These are phyloP conservation scores for Chlorociboria aeruginascens DNA, from an alignment of 495 filamentous ascomycete genomes.

Conservation along the genomic window DNA sequence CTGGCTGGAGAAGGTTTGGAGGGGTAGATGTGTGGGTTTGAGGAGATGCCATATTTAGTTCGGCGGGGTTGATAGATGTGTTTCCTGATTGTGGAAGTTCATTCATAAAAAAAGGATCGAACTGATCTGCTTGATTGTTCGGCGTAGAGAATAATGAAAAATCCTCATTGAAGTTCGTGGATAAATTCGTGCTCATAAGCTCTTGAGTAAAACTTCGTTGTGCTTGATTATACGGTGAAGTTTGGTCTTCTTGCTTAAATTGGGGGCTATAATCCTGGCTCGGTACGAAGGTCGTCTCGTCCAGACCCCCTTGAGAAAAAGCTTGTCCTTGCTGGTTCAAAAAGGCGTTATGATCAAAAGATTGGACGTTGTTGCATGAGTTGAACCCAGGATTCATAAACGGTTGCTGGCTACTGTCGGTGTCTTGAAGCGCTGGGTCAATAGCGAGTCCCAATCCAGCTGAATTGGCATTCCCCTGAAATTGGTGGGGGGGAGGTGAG, in stretches of 20 bases:
- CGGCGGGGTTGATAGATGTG: slow-evolving; percentile 46
- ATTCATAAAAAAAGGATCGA: slow-evolving; percentile 36
- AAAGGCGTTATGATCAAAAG: slow-evolving; percentile 3
- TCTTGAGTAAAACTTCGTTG: slow-evolving; percentile 20
- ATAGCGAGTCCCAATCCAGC: slow-evolving; percentile 16
- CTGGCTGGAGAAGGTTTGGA: slow-evolving; percentile 56
- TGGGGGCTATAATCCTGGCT: slow-evolving; percentile 15
- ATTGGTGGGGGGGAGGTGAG: slow-evolving; percentile 13
- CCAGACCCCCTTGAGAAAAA: slow-evolving; percentile 11
- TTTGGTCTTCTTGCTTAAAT: slow-evolving; percentile 15
- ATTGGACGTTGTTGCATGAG: slow-evolving; percentile 1
- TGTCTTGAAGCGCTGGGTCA: slow-evolving; percentile 6
- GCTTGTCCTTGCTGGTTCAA: slow-evolving; percentile 13
- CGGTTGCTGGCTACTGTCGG: slow-evolving; percentile 9
- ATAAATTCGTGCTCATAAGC: slow-evolving; percentile 19
- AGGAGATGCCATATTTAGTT: slow-evolving; percentile 57
- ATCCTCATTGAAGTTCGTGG: slow-evolving; percentile 34
- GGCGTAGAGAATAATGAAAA: slow-evolving; percentile 40
- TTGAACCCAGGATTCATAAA: slow-evolving; percentile 11
- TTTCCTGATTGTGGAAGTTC: slow-evolving; percentile 30
- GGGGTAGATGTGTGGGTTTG: slow-evolving; percentile 52
- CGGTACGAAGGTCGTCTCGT: slow-evolving; percentile 4
- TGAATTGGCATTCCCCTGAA: slow-evolving; percentile 12
- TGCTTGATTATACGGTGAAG: slow-evolving; percentile 7
- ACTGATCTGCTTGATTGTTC: slow-evolving; percentile 26